Evolutionary conservation across 495 filamentous ascomycete species (phyloP), one percentile per base, ranked within the genome.

Genomic region (Penicillium taxi): DNA sequence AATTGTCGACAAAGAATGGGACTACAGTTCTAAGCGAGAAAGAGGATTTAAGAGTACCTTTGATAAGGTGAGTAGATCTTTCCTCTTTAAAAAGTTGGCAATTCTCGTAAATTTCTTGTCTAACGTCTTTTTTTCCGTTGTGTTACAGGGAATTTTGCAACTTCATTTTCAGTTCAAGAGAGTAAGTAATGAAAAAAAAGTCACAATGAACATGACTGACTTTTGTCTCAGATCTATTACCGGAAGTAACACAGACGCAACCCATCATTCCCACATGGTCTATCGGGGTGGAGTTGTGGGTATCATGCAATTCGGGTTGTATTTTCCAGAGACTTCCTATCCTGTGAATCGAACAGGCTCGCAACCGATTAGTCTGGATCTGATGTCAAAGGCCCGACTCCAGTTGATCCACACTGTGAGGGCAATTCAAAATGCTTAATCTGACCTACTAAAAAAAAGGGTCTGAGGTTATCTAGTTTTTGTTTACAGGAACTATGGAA

Each of bases 1-100:
- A 22, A 96, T 99, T 50, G 93, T 99, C 29, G 91, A 99, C 56
- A 88, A 91, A 45, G 93, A 99, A 64, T 99, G 91, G 91, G 91
- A 99, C 60, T 96, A 94, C 55, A 90, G 84, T 62, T 88, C 91
- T 0, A 96, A 96, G 63, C 74, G 83, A 43, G 91, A 99, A 44
- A 76, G 93, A 25, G 91, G 91, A 0, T 99, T 96, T 56, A 88
- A 79, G 60, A 95, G 88, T 56, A 91, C 82, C 45, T 99, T 96
- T 59, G 91, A 99, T 57, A 96, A 96, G 80, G 86, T 90, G 74
- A 48, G 77, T 65, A n/a, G 22, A 5, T 15, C 13, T 14, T 38
- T 26, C 25, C 8, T 30, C 11, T 24, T 15, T 8, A 33, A 33
- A 9, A 22, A 12, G 18, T 19, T n/a, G n/a, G n/a, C n/a, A n/a